A percentile compares a stretch with the other conserved stretches of the same genome.
Evolutionary conservation across 257 asterid species (phyloP).

Genomic region (Coffea eugenioides): DNA sequence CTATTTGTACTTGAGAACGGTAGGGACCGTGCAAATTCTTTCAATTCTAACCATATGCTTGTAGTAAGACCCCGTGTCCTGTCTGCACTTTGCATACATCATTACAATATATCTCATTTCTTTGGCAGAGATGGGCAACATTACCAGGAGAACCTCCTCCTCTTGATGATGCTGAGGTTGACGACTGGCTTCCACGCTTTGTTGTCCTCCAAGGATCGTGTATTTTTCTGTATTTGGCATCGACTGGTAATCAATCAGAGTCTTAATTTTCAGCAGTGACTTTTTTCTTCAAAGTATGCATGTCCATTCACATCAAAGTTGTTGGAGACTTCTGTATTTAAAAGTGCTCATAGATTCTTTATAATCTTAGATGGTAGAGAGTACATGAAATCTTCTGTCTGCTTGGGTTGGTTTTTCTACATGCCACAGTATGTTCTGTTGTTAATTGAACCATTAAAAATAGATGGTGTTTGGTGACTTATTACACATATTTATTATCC

Average conservation of each 20-base stretch:
- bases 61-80: not conserved
- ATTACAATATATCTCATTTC: not conserved
- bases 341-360: not conserved
- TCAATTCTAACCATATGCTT: conserved; percentile 1
- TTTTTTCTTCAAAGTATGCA: not conserved
- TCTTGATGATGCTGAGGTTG: conserved; percentile 81
- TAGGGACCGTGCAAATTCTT: conserved; percentile 22
- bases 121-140: conserved; percentile 62
- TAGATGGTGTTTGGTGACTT: not conserved
- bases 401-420: not conserved
- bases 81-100: conserved; percentile 14
- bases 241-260: conserved; percentile 57
- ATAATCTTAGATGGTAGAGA: not conserved
- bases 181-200: conserved; percentile 95
- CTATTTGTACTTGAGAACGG: conserved; percentile 76
- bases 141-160: conserved; percentile 91
- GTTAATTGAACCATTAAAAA: not conserved
- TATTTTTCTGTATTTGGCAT: conserved; percentile 56
- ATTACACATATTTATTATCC: not conserved
- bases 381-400: not conserved
- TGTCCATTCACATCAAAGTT: not conserved
- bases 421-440: not conserved
- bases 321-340: not conserved
- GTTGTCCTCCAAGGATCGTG: conserved; percentile 83
- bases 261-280: not conserved